Evolutionary conservation across 73 alveolate genomes (phyloP).

Genomic region (Urostyla sp.): DNA sequence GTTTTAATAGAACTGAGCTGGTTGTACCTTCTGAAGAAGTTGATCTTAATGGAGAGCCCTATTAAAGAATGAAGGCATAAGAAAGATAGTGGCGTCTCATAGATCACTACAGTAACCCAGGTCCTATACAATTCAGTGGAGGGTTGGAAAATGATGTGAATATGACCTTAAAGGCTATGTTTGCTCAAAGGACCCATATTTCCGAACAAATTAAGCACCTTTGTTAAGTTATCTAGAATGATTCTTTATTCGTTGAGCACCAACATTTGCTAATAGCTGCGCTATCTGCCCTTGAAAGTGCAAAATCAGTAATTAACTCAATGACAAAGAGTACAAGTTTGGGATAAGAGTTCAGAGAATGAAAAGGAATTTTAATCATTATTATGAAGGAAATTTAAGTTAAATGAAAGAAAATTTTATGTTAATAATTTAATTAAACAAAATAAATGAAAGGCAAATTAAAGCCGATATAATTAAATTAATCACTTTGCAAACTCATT

Average conservation of each 20-base stretch:
- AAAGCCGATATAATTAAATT: background rate
- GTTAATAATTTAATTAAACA: no score
- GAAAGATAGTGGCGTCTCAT: slow-evolving; percentile 70
- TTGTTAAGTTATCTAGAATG: slow-evolving; percentile 50
- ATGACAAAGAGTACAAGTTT: slow-evolving; percentile 10
- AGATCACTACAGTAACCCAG: slow-evolving; percentile 88
- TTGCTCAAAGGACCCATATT: slow-evolving; percentile 1
- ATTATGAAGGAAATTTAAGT: background rate
- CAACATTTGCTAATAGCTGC: slow-evolving; percentile 53
- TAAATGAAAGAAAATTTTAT: background rate
- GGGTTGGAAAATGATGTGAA: background rate
- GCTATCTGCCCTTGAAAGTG: slow-evolving; percentile 28
- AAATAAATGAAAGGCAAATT: background rate
- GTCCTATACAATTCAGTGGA: slow-evolving; percentile 81
- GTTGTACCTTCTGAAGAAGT: slow-evolving; percentile 82
- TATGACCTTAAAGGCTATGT: slow-evolving; percentile 2
- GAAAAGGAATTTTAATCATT: background rate
- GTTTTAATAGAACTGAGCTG: slow-evolving; percentile 55
- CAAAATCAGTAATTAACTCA: slow-evolving; percentile 50
- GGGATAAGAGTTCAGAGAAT: slow-evolving; percentile 3
- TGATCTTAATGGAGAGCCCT: slow-evolving; percentile 63
- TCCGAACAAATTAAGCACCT: slow-evolving; percentile 25
- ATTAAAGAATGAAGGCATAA: slow-evolving; percentile 39
- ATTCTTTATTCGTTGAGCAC: slow-evolving; percentile 45
- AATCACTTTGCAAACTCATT: no score